Base-by-base conservation (phyloP, 2,329 filamentous ascomycete genomes). In the Phaeoacremonium minimum region DNA sequence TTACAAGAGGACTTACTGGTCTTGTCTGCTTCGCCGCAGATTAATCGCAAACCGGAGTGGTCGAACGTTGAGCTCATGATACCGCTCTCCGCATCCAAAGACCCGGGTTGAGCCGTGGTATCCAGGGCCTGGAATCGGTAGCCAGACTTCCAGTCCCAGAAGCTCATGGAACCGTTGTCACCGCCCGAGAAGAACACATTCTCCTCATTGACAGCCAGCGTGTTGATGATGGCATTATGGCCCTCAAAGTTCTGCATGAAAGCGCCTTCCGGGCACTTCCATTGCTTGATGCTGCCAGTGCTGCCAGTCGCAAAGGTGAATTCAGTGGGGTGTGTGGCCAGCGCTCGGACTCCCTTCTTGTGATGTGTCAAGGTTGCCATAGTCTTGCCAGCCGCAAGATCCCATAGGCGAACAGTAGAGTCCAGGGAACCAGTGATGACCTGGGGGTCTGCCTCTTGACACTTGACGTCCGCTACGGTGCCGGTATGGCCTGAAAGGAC, bases 211-310 rank as follows among this genome's bases (percentile, higher is more conserved):
- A 93, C 89, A 30, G 88, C 77, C 31, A 98, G 67, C 0, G 89
- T 89, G 64, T 98, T 98, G 67, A 98, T 91, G 58, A 98, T 94
- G 42, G 88, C 80, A 53, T 96, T 96, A 55, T 97, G 91, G 5
- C 91, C 91, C 30, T 95, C 87, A 53, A 97, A 97, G 57, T 97
- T 97, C 61, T 96, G 90, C 93, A 98, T 98, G 58, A 98, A 97
- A 13, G 88, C 88, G 26, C 91, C 94, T 57, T 96, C 89, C 2
- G 94, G 94, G 49, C 90, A 97, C 61, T 97, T 96, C 91, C 93
- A 98, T 66, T 98, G 93, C 71, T 98, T 98, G 66, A 98, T 96
- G 57, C 86, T 90, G 16, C 86, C 85, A 0, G 91, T 90, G 53
- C 88, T 95, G 30, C 85, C 93, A 42, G 80, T 90, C 5, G 93